A percentile compares a stretch with the other conserved stretches of the same genome.
phyloP scores from a whole-genome alignment of 805 yeast genomes.

The Sugiyamaella mastotermitis region DNA sequence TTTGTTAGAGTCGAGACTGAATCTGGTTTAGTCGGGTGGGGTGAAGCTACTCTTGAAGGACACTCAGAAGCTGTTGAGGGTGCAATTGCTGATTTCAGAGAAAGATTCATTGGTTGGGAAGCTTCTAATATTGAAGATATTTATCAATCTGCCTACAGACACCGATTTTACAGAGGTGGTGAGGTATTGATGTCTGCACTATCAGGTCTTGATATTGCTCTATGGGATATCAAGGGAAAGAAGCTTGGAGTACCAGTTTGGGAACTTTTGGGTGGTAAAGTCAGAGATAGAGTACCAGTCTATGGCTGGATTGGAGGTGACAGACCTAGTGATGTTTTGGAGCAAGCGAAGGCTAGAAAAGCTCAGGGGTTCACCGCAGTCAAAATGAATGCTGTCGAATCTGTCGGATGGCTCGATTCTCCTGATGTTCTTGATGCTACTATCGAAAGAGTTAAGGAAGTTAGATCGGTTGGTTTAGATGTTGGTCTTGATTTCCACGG shows the following conservation, averaged over 20 bases:
- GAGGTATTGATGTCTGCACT: conserved; percentile 30
- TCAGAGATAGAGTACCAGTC: conserved; percentile 25
- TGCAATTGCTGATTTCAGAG: conserved; percentile 26
- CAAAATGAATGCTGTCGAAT: conserved; percentile 30
- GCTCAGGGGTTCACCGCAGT: conserved; percentile 30
- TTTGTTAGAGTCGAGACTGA: conserved; percentile 26
- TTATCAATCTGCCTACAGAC: conserved; percentile 26
- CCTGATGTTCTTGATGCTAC: conserved; percentile 24
- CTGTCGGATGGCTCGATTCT: conserved; percentile 25
- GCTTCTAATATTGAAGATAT: conserved; percentile 26
- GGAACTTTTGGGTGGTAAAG: conserved; percentile 28
- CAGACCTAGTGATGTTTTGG: conserved; percentile 20
- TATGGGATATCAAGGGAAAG: conserved; percentile 31
- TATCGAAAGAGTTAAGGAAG: conserved; percentile 24
- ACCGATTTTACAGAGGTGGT: conserved; percentile 30
- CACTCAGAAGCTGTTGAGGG: conserved; percentile 31
- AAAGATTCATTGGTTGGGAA: conserved; percentile 29
- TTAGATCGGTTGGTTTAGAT: conserved; percentile 24
- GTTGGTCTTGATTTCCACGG: conserved; percentile 30
- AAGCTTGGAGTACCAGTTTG: conserved; percentile 28
- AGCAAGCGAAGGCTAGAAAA: conserved; percentile 26
- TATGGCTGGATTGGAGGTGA: conserved; percentile 32
- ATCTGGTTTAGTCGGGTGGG: conserved; percentile 28
- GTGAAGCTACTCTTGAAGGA: conserved; percentile 30
- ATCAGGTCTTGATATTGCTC: conserved; percentile 30